A percentile compares a stretch with the other conserved stretches of the same genome.
Conservation (phyloP, 2,329 filamentous ascomycete genomes). For the Fusarium cyanostomum region DNA sequence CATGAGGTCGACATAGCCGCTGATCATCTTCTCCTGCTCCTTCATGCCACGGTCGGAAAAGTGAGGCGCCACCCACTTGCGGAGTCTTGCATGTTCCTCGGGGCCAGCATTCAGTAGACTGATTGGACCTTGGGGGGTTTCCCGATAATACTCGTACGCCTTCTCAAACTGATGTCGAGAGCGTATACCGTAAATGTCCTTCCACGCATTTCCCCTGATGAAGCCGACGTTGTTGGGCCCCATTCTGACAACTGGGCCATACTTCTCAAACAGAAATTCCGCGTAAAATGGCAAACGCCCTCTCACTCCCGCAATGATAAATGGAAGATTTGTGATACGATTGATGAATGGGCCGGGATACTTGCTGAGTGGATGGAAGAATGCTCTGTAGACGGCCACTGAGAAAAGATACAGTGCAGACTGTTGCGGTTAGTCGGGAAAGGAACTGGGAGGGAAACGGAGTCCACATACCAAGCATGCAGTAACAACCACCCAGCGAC, state of each 20-base stretch:
- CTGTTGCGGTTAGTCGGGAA: too few species aligned
- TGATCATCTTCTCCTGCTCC: constrained; percentile 1
- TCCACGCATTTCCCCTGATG: not conserved
- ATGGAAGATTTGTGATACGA: too few species aligned
- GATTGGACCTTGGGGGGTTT: not conserved
- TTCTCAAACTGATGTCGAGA: not conserved
- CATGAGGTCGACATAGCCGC: constrained; percentile 1
- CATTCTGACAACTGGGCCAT: not conserved
- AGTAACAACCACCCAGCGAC: too few species aligned
- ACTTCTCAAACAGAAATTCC: not conserved
- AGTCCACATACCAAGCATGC: too few species aligned
- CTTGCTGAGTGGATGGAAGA: too few species aligned
- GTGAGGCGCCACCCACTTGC: not conserved
- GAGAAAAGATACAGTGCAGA: too few species aligned
- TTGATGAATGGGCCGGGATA: too few species aligned
- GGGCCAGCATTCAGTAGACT: not conserved
- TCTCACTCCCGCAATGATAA: too few species aligned
- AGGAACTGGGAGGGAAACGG: too few species aligned
- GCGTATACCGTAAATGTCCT: not conserved
- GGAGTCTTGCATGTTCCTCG: not conserved
- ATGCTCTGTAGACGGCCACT: too few species aligned
- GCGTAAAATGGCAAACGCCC: not conserved
- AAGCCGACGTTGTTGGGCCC: not conserved
- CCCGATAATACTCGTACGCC: not conserved
- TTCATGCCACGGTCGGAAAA: constrained; percentile 6